phyloP scores from a whole-genome alignment of 108 stramenopile genomes.

The Fragilariopsis cylindrus region DNA sequence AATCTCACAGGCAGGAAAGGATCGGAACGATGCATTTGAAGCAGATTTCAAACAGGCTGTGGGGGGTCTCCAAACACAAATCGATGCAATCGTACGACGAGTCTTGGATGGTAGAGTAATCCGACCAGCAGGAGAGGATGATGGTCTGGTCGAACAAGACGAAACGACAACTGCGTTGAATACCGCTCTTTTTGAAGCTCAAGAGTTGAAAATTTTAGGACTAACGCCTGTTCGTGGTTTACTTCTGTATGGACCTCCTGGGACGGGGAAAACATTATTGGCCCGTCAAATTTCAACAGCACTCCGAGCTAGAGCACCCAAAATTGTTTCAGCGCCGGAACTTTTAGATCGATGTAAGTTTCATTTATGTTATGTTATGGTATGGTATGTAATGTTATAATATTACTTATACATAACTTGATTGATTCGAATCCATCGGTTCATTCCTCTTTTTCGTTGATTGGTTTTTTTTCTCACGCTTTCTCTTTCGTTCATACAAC shows the following conservation, averaged over 20 bases:
- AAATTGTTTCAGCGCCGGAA: conserved; percentile 77
- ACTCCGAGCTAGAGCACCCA: conserved; percentile 86
- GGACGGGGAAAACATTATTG: conserved; percentile 55
- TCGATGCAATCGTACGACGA: conserved; percentile 78
- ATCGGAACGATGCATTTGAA: conserved; percentile 64
- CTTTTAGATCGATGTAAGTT: too few relatives aligned
- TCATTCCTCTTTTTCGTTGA: too few relatives aligned
- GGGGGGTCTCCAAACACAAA: conserved; percentile 69
- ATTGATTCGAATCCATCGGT: too few relatives aligned
- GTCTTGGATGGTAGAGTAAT: conserved; percentile 73
- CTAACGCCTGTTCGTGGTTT: conserved; percentile 82
- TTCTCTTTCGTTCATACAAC: too few relatives aligned
- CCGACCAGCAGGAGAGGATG: conserved; percentile 46
- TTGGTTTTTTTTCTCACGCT: too few relatives aligned
- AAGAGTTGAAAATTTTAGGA: conserved; percentile 78
- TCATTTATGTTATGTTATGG: too few relatives aligned
- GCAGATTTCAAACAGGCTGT: conserved; percentile 56
- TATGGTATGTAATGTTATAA: too few relatives aligned
- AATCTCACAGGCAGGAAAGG: conserved; percentile 51
- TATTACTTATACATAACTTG: too few relatives aligned
- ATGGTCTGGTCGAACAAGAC: conserved; percentile 11
- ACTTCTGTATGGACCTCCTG: conserved; percentile 85
- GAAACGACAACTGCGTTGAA: conserved; percentile 37
- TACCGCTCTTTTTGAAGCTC: conserved; percentile 49
- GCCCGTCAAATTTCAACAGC: conserved; percentile 76